These are phyloP conservation scores for Penicillium turbatum DNA, from an alignment of 495 filamentous ascomycete genomes.

Conservation along the genomic window DNA sequence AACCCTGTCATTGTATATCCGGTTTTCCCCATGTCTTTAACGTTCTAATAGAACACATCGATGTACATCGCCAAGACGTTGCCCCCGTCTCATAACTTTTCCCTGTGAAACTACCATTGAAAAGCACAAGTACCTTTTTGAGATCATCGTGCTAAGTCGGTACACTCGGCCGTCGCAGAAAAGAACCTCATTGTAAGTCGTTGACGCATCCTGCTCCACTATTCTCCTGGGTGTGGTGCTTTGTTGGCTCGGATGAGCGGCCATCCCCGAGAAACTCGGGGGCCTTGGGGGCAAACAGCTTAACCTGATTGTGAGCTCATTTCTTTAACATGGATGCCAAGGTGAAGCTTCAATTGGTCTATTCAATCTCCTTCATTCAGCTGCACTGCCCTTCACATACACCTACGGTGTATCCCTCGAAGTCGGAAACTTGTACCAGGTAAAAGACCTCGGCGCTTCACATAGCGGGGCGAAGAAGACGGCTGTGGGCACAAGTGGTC, in stretches of 20 bases:
- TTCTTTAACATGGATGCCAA: neutral
- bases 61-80: neutral
- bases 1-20: neutral
- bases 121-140: neutral
- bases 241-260: slow-evolving; percentile 1
- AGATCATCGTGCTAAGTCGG: neutral
- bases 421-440: too few relatives aligned
- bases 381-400: neutral
- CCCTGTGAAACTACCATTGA: too few relatives aligned
- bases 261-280: neutral
- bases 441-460: too few relatives aligned
- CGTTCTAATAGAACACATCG: too few relatives aligned
- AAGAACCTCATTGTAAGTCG: neutral
- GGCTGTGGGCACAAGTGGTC: too few relatives aligned
- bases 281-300: neutral
- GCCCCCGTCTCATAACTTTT: too few relatives aligned
- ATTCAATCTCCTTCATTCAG: neutral
- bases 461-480: too few relatives aligned
- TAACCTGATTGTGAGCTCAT: neutral
- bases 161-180: neutral
- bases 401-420: too few relatives aligned
- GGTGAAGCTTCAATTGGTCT: neutral
- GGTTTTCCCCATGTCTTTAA: neutral
- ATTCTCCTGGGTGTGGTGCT: neutral
- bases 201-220: neutral